These are phyloP conservation scores for Globomyces pollinis-pini DNA, from an alignment of 192 early-diverging fungal species.

Conservation along the genomic window DNA sequence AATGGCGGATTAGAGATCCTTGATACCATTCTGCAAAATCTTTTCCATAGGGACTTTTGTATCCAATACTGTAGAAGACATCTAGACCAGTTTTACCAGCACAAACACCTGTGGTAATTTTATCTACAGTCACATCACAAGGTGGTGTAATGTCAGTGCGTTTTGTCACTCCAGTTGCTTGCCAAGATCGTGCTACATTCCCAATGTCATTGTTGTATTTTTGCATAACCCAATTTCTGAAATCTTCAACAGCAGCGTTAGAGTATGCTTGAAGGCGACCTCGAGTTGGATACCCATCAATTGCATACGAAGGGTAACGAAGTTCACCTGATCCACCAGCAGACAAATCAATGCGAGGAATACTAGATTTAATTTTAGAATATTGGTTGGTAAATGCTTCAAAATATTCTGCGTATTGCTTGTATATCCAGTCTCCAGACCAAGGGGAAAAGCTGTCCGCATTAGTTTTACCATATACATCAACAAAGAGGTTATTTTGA, in stretches of 20 bases:
- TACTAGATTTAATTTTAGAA: neutral
- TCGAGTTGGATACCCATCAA: conserved; percentile 9
- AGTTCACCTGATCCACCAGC: conserved; percentile 15
- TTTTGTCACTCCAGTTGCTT: neutral
- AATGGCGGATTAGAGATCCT: neutral
- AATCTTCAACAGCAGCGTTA: conserved; percentile 6
- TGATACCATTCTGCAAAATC: conserved; percentile 18
- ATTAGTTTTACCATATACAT: conserved; percentile 4
- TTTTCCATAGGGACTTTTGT: neutral
- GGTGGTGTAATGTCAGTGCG: conserved; percentile 5
- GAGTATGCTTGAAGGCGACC: conserved; percentile 7
- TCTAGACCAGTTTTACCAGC: conserved; percentile 6
- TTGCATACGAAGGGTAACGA: conserved; percentile 4
- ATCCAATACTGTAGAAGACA: conserved; percentile 3
- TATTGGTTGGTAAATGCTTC: conserved; percentile 9
- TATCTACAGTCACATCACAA: conserved; percentile 4
- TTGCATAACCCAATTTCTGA: neutral
- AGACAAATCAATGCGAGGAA: conserved; percentile 11
- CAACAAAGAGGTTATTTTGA: conserved; percentile 3
- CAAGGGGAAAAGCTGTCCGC: conserved; percentile 10
- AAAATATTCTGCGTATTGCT: conserved; percentile 5
- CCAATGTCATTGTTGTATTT: conserved; percentile 12
- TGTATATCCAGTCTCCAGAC: conserved; percentile 5
- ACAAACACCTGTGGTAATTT: conserved; percentile 5
- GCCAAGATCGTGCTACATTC: neutral